A percentile compares a stretch with the other conserved stretches of the same genome.
phyloP scores from a whole-genome alignment of 139 green algal species.

The Chlorella ohadii region DNA sequence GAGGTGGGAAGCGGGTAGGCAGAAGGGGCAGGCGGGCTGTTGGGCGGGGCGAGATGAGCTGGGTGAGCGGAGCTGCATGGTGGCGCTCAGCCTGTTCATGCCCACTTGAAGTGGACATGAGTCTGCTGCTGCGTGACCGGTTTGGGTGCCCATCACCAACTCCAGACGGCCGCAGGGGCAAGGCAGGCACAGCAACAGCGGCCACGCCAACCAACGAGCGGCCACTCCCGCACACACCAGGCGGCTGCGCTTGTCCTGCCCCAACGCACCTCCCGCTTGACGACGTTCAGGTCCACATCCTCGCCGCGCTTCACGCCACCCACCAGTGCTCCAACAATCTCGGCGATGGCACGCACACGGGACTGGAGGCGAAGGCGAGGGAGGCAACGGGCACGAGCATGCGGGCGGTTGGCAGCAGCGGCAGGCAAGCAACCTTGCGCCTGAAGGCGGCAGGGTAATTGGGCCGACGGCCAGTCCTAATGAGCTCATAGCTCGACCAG shows the following conservation, averaged over 20 bases:
- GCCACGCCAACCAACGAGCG: background rate
- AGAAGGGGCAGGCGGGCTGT: too few species aligned
- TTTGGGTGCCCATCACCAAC: too few species aligned
- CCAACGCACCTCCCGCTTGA: slow-evolving; percentile 67
- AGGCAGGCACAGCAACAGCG: too few species aligned
- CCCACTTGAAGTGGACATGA: too few species aligned
- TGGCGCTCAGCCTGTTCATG: too few species aligned
- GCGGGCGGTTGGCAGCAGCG: background rate
- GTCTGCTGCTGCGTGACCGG: too few species aligned
- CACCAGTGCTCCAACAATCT: slow-evolving; percentile 82
- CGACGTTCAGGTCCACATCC: slow-evolving; percentile 86
- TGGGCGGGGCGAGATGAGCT: too few species aligned
- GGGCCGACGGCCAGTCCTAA: background rate
- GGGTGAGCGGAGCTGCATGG: too few species aligned
- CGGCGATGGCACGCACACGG: slow-evolving; percentile 78
- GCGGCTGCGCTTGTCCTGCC: background rate
- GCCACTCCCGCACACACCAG: background rate
- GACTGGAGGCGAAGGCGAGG: slow-evolving; percentile 49
- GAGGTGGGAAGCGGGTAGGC: background rate
- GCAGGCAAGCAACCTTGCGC: background rate
- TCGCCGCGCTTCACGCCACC: slow-evolving; percentile 68
- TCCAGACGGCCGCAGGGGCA: too few species aligned
- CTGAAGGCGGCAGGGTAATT: background rate
- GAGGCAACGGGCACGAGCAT: background rate
- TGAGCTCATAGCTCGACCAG: background rate